These are phyloP conservation scores for Asterionellopsis glacialis DNA, from an alignment of 108 stramenopile genomes.

Conservation along the genomic window DNA sequence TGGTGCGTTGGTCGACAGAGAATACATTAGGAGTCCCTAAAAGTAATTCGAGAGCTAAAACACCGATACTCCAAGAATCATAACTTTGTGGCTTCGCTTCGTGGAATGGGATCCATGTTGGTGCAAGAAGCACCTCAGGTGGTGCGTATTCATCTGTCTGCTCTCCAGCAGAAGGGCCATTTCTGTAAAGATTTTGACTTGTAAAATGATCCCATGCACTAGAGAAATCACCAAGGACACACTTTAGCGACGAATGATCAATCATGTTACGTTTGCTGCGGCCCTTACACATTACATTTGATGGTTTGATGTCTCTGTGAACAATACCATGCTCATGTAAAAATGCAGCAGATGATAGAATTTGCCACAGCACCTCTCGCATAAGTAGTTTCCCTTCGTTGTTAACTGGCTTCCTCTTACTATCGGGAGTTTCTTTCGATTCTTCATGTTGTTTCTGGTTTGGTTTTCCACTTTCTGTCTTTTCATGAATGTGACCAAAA, in stretches of 20 bases:
- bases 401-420: not conserved
- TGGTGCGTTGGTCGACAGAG: conserved; percentile 89
- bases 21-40: conserved; percentile 94
- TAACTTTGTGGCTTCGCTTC: conserved; percentile 53
- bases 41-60: conserved; percentile 80
- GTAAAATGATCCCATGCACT: conserved; percentile 70
- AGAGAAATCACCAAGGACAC: conserved; percentile 72
- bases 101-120: conserved; percentile 53
- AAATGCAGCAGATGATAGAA: conserved; percentile 56
- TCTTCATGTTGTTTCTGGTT: not conserved
- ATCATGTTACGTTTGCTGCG: conserved; percentile 14
- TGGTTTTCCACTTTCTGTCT: not conserved
- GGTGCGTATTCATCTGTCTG: conserved; percentile 83
- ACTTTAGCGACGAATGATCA: conserved; percentile 21
- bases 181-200: conserved; percentile 51
- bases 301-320: conserved; percentile 80
- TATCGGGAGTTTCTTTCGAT: not conserved
- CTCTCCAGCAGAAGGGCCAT: conserved; percentile 58
- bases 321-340: conserved; percentile 66
- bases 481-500: not conserved
- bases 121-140: conserved; percentile 59
- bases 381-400: conserved; percentile 29
- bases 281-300: conserved; percentile 67
- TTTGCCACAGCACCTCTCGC: conserved; percentile 49
- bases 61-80: conserved; percentile 87